Base-by-base conservation (phyloP, 2,329 filamentous ascomycete genomes). In the Xylariaceae sp. region DNA sequence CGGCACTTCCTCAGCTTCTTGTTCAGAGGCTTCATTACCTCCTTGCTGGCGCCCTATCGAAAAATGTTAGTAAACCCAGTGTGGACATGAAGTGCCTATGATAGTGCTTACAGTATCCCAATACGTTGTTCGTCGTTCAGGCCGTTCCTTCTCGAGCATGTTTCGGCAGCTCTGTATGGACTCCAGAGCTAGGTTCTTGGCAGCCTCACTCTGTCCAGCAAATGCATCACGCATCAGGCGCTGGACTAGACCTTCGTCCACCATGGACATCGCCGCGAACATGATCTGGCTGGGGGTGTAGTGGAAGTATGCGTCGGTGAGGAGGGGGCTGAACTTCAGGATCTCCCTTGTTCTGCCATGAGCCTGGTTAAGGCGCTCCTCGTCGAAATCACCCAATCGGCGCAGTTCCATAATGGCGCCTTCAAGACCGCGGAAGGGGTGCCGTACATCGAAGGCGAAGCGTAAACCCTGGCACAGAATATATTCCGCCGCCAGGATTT, bases 291-390 rank as follows among this genome's bases (percentile, higher is more conserved):
- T 89, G 0, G 94, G 94, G 0, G 93, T 93, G 76, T 90, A 97
- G 74, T 96, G 88, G 75, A 97, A 97, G 76, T 97, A 97, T n/a
- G 85, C 92, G 69, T 99, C 94, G 30, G 93, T 96, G 62, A 97
- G 82, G 54, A 96, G 78, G 0, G 92, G 89, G 59, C 90, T 89
- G 57, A 86, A 88, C 70, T 90, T 90, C 57, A 95, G 82, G 51
- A 90, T 80, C 17, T 87, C 84, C 48, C 89, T 83, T 0, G 92
- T 89, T 55, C 81, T 82, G n/a, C 79, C 79, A 70, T 96, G 92
- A 0, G 90, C 90, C 9, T 79, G 79, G 53, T 75, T 76, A 35
- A 85, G 75, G 30, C 80, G 76, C 8, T 73, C 68, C 53, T 79
- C 80, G 54, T 86, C 82, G 1, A 87, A 84, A 23, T 86, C 82